Percentiles rank a stretch among this genome's conserved stretches.
Conservation (phyloP, 2,329 filamentous ascomycete species). For the Colletotrichum sp. region DNA sequence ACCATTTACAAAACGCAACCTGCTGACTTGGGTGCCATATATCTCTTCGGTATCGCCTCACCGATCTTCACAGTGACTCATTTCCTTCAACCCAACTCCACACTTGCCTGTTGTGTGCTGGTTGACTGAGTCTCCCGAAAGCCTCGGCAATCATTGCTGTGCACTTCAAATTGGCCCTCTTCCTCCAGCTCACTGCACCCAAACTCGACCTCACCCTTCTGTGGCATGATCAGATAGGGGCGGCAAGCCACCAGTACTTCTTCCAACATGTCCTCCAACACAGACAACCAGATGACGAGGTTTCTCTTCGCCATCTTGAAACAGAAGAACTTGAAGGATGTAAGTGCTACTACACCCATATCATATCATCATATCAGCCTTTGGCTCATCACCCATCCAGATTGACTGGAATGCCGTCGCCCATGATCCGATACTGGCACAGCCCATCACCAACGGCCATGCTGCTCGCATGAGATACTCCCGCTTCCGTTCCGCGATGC, state of each 20-base stretch:
- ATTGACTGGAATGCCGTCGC: constrained; percentile 66
- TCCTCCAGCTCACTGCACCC: constrained; percentile 15
- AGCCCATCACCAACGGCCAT: constrained; percentile 64
- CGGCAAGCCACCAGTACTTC: not conserved
- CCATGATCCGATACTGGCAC: constrained; percentile 54
- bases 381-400: constrained; percentile 36
- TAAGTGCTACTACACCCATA: constrained; percentile 39
- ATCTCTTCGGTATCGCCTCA: constrained; percentile 42
- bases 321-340: constrained; percentile 66
- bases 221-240: not conserved
- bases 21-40: constrained; percentile 35
- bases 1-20: constrained; percentile 21
- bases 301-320: constrained; percentile 65
- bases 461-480: constrained; percentile 66
- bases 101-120: constrained; percentile 16
- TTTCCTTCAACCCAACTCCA: constrained; percentile 33
- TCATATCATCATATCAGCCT: constrained; percentile 24
- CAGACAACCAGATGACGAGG: constrained; percentile 61
- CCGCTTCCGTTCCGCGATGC: constrained; percentile 53
- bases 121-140: constrained; percentile 8
- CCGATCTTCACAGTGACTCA: constrained; percentile 49
- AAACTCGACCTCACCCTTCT: not conserved
- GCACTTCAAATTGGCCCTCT: constrained; percentile 30
- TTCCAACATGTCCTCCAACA: constrained; percentile 55
- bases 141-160: constrained; percentile 16